phyloP scores from a whole-genome alignment of 352 stramenopile genomes.

The Globisporangium megalacanthum region DNA sequence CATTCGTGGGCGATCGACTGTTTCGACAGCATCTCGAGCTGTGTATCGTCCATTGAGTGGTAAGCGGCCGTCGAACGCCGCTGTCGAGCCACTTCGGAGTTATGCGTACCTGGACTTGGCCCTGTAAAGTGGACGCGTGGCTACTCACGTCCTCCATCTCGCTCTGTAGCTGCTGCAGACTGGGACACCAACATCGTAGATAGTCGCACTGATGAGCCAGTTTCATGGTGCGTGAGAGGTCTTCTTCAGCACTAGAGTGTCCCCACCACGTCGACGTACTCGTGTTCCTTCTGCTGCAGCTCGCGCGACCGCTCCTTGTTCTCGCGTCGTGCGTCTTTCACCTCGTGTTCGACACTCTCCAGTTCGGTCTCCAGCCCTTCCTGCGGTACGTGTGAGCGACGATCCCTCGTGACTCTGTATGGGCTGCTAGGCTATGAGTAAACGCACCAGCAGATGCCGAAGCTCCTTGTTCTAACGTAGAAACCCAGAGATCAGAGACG shows the following conservation, averaged over 20 bases:
- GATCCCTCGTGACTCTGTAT: no score
- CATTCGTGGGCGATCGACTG: constrained; percentile 39
- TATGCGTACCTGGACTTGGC: constrained; percentile 38
- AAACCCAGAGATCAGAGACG: neutral
- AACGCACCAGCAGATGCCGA: constrained; percentile 17
- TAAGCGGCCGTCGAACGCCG: neutral
- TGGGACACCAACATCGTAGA: neutral
- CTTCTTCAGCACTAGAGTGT: neutral
- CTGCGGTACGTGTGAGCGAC: constrained; percentile 9
- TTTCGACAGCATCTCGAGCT: constrained; percentile 47
- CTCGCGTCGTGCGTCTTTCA: constrained; percentile 22
- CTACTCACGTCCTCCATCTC: constrained; percentile 31
- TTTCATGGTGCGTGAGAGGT: neutral
- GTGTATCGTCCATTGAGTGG: neutral
- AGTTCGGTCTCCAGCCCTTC: constrained; percentile 23
- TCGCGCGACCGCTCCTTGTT: constrained; percentile 30
- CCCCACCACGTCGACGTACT: neutral
- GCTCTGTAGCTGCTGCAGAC: constrained; percentile 22
- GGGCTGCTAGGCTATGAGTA: no score
- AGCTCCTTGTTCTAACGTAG: constrained; percentile 24
- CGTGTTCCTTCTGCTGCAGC: constrained; percentile 32
- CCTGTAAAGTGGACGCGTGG: constrained; percentile 36
- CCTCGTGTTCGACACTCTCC: constrained; percentile 26
- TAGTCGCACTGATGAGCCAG: neutral
- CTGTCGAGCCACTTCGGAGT: neutral